These are phyloP conservation scores for Emergomyces pasteurianus DNA, from an alignment of 2,329 filamentous ascomycete genomes.

Conservation along the genomic window DNA sequence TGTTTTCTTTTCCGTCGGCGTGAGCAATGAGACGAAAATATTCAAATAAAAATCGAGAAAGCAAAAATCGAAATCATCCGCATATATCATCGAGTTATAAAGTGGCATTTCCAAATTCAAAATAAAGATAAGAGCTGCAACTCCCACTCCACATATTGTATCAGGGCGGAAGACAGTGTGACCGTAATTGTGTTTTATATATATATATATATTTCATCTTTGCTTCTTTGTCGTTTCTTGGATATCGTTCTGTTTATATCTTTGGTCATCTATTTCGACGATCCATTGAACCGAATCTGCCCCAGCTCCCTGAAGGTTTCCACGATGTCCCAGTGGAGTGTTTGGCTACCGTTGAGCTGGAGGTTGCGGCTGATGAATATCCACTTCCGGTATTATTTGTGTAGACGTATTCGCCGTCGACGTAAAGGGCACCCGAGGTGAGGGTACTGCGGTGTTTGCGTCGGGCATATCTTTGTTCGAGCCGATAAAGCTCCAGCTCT, in stretches of 20 bases:
- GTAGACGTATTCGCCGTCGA: conserved; percentile 93
- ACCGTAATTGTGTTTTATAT: no score
- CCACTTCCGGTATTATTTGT: conserved; percentile 20
- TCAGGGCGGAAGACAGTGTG: not conserved
- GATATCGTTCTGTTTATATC: not conserved
- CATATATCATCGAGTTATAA: not conserved
- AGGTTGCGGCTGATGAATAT: conserved; percentile 20
- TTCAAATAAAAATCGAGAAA: not conserved
- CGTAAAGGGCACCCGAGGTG: conserved; percentile 77
- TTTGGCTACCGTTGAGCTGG: conserved; percentile 28
- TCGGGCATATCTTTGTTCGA: conserved; percentile 90
- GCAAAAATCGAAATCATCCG: not conserved
- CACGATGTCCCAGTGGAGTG: conserved; percentile 21
- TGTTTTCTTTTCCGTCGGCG: not conserved
- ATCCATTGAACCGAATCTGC: not conserved
- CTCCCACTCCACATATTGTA: not conserved
- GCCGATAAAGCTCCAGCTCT: conserved; percentile 78
- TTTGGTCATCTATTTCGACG: not conserved
- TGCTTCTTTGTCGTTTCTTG: not conserved
- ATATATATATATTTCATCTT: not conserved
- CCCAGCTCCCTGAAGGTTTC: not conserved
- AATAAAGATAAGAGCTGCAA: not conserved
- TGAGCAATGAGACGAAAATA: not conserved
- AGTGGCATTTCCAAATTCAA: not conserved
- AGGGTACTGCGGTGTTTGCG: conserved; percentile 84